These are phyloP conservation scores for Phytopythium aichiense DNA, from an alignment of 352 stramenopile species.

Conservation along the genomic window DNA sequence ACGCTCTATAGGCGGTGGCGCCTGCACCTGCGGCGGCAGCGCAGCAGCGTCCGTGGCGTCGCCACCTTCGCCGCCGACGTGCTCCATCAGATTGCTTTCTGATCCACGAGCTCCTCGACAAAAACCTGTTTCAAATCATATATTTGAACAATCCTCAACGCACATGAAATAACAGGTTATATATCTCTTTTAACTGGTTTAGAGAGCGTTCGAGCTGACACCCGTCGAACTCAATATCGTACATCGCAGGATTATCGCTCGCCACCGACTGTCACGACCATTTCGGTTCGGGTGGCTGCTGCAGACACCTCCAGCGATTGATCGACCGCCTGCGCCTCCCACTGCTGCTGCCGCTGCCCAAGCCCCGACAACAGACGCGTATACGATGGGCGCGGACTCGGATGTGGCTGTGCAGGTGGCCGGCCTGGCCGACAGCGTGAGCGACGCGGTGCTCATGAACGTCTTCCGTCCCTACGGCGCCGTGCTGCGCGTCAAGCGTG, in stretches of 20 bases:
- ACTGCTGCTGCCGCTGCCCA: background rate
- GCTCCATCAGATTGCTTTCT: background rate
- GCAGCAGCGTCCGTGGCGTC: background rate
- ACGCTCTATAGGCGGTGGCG: background rate
- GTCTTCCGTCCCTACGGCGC: constrained; percentile 57
- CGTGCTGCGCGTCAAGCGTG: constrained; percentile 45
- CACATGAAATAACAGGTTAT: background rate
- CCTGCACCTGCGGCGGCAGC: background rate
- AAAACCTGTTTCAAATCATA: background rate
- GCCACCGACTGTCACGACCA: background rate
- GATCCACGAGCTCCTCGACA: background rate
- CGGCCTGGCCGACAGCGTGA: constrained; percentile 34
- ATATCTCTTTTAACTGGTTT: background rate
- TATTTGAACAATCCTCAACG: background rate
- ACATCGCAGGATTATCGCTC: background rate
- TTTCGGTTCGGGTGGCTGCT: constrained; percentile 1
- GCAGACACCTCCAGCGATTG: background rate
- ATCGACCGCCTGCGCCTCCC: background rate
- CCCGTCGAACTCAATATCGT: background rate
- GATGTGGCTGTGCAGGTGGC: constrained; percentile 42
- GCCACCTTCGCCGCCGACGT: background rate
- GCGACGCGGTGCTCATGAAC: constrained; percentile 39
- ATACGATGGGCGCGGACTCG: background rate
- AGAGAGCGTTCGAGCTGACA: background rate
- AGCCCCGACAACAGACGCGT: background rate